Evolutionary conservation across 2,329 filamentous ascomycete genomes (phyloP).

Genomic region (Rutstroemia sp.): DNA sequence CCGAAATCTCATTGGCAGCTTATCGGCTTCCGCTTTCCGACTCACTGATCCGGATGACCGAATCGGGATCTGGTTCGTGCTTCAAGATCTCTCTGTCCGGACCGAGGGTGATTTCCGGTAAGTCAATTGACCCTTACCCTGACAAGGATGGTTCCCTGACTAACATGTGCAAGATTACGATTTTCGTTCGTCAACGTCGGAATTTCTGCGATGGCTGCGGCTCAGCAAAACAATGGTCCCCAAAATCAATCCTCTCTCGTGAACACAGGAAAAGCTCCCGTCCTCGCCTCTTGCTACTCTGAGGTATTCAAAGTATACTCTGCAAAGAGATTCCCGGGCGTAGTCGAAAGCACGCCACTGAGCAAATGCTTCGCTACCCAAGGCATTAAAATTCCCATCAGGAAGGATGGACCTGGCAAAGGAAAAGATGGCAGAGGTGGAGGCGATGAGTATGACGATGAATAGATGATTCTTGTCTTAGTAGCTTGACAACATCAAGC

Average conservation of each 20-base stretch:
- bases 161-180: conserved; percentile 39
- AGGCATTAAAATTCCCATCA: conserved; percentile 70
- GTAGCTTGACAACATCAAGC: background rate
- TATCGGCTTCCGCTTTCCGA: conserved; percentile 81
- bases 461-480: background rate
- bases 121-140: conserved; percentile 21
- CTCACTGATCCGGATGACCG: conserved; percentile 72
- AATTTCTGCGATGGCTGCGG: conserved; percentile 26
- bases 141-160: background rate
- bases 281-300: conserved; percentile 80
- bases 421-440: conserved; percentile 25
- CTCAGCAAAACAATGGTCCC: conserved; percentile 10
- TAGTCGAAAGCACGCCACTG: conserved; percentile 84
- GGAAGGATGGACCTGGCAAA: conserved; percentile 61
- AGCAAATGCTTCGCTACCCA: conserved; percentile 92
- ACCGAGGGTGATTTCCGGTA: conserved; percentile 90
- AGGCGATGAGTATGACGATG: conserved; percentile 17
- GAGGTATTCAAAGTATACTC: conserved; percentile 90
- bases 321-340: conserved; percentile 96
- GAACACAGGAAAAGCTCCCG: conserved; percentile 69
- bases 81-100: conserved; percentile 90
- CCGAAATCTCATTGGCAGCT: conserved; percentile 85
- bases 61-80: conserved; percentile 90
- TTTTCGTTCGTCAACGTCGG: conserved; percentile 83
- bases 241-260: conserved; percentile 39